Evolutionary conservation across 2,329 filamentous ascomycete species (phyloP), one percentile per base, ranked within the genome.

Genomic region (Mycosphaerella arachidis): DNA sequence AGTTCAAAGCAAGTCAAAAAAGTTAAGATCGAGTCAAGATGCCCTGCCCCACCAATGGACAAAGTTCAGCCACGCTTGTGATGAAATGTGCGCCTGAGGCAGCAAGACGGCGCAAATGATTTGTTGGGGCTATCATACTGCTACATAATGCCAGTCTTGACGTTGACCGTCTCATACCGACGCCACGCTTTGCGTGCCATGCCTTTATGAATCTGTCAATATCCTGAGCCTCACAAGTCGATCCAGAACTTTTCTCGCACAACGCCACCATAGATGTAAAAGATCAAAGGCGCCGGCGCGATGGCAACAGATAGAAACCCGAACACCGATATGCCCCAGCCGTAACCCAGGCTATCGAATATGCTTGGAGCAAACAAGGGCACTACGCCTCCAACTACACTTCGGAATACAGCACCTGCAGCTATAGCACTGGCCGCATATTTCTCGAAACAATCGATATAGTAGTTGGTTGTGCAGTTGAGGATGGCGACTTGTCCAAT

Each of bases 381-480:
- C 24, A 81, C 72, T 0, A 81, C 66, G 5, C 79, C 79, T 4
- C 80, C 79, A 16, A 81, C 67, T 1, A 82, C 43, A 51, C 73
- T 76, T 20, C 80, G 68, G 56, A 81, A 81, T 0, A 81, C 74
- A 0, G 79, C 75, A 0, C 78, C 79, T 4, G 79, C 80, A 5
- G 80, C 80, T 55, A 82, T 81, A 0, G 79, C 79, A 37, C 73
- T 76, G 6, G 79, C 79, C 6, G 80, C 79, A 61, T 79, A 81
- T 66, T 75, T 75, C 59, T 81, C 79, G 58, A 81, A 82, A 24
- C 75, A 74, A 65, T 82, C 80, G 51, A 82, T 82, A 66, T 81
- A 82, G 67, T 82, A 82, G 55, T 83, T 84, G 56, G 83, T 81
- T 16, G 80, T 79, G 12, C 74, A 75, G 57, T 82, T 83, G 56